These are phyloP conservation scores for Aureobasidium namibiae DNA, from an alignment of 2,329 filamentous ascomycete genomes.

Conservation along the genomic window DNA sequence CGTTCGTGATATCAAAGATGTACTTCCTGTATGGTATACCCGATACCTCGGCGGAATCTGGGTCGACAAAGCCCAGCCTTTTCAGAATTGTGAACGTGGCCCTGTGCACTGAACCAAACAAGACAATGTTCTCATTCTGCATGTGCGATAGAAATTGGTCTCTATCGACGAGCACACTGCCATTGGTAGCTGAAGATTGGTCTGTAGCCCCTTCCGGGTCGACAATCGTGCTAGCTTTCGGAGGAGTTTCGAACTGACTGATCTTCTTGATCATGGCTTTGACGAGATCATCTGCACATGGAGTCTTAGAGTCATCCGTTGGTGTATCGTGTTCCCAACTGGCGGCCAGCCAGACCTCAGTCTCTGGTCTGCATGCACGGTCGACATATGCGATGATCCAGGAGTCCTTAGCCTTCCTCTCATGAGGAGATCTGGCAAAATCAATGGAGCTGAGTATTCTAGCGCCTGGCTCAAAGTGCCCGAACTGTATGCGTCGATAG, in stretches of 20 bases:
- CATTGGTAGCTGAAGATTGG: neutral
- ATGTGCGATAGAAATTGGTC: constrained; percentile 5
- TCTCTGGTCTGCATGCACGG: constrained; percentile 52
- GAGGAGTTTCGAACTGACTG: neutral
- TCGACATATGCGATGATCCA: constrained; percentile 56
- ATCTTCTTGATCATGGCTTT: neutral
- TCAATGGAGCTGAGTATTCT: constrained; percentile 35
- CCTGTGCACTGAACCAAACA: constrained; percentile 26
- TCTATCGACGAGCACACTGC: neutral
- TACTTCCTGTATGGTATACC: constrained; percentile 15
- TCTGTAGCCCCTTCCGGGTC: neutral
- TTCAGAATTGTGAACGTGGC: constrained; percentile 19
- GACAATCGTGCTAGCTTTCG: neutral
- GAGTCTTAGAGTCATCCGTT: neutral
- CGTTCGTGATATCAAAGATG: constrained; percentile 14
- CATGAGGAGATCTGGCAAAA: neutral
- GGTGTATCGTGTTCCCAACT: constrained; percentile 20
- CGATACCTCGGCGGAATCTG: constrained; percentile 14
- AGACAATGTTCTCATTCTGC: constrained; percentile 10
- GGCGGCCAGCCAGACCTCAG: constrained; percentile 55
- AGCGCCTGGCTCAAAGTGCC: constrained; percentile 36
- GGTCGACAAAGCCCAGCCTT: constrained; percentile 17
- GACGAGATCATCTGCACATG: neutral
- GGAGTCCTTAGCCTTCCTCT: neutral
- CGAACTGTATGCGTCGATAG: constrained; percentile 55